Base-by-base conservation (phyloP, 139 green algal species). In the Coelastrella sp. region DNA sequence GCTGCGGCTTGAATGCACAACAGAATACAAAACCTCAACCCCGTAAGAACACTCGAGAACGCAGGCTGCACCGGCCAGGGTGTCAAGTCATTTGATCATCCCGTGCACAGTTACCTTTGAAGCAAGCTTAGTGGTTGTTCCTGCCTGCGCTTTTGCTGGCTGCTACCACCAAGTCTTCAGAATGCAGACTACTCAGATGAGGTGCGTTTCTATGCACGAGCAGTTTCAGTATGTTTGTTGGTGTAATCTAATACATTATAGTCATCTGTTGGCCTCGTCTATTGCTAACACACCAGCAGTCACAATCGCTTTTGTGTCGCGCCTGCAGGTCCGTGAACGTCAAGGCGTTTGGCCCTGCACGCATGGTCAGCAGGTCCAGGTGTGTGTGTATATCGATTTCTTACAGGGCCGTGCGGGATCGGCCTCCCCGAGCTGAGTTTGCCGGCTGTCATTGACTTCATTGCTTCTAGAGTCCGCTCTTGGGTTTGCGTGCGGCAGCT, bases 291-390 rank as follows among this genome's bases (percentile, higher is more conserved):
- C 74, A 59, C 11, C 74, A 80, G 74, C 74, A 80, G 74, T 80
- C 74, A 58, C 74, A 80, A 76, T 76, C 68, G 68, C 54, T 83
- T 19, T 59, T 87, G 81, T 77, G 20, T 8, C 22, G 60, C 20
- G 81, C n/a, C 7, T 58, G 84, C 84, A 89, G 84, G 84, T 82
- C 71, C 84, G 5, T 54, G 4, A 22, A 17, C 14, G 71, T 20
- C 84, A 83, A 73, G 86, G 86, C 76, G 8, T 85, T 85, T 22
- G 86, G 54, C 61, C 76, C 76, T 68, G 86, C 86, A 23, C 86
- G 86, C 19, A 76, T 90, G 14, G 86, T 86, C 11, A 79, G 54
- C 61, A 85, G 61, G 75, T 79, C 54, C 60, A 90, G 86, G 86
- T 90, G 74, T 66, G 74, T 61, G 57, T 59, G 5, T 17, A 32